phyloP scores from a whole-genome alignment of 768 basidiomycete species.

The Tricholoma terreum region DNA sequence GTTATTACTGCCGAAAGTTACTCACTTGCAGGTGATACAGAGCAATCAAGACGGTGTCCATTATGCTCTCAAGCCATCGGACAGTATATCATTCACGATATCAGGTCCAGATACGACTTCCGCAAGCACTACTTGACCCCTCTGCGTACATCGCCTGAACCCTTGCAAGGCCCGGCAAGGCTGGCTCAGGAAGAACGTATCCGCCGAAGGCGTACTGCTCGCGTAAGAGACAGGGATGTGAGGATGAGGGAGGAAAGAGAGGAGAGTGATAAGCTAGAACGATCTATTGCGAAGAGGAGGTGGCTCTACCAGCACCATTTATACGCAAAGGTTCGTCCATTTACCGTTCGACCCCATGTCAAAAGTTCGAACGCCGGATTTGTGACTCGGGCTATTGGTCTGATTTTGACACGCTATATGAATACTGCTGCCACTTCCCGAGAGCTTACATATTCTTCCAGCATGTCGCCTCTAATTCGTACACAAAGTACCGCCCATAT shows the following conservation, averaged over 20 bases:
- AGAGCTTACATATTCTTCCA: slow-evolving; percentile 26
- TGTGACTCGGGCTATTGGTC: background rate
- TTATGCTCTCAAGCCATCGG: slow-evolving; percentile 68
- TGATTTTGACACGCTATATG: background rate
- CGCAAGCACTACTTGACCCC: slow-evolving; percentile 77
- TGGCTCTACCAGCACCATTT: slow-evolving; percentile 80
- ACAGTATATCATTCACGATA: slow-evolving; percentile 74
- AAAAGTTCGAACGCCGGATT: background rate
- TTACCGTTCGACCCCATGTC: background rate
- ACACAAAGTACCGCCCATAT: slow-evolving; percentile 84
- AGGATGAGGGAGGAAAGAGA: slow-evolving; percentile 48
- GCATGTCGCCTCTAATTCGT: slow-evolving; percentile 89
- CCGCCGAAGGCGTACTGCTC: slow-evolving; percentile 31
- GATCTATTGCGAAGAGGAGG: slow-evolving; percentile 66
- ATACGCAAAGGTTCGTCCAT: slow-evolving; percentile 76
- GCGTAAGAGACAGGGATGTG: slow-evolving; percentile 56
- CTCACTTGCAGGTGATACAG: slow-evolving; percentile 30
- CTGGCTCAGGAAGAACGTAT: slow-evolving; percentile 26
- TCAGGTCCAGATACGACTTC: slow-evolving; percentile 77
- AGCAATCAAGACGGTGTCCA: slow-evolving; percentile 77
- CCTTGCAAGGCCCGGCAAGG: slow-evolving; percentile 22
- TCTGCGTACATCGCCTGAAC: slow-evolving; percentile 49
- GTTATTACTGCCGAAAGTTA: background rate
- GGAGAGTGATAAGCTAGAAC: slow-evolving; percentile 68
- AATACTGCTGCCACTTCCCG: background rate